A percentile compares a stretch with the other conserved stretches of the same genome.
phyloP scores from a whole-genome alignment of 2,329 filamentous ascomycete genomes.

The Alternaria sp. region DNA sequence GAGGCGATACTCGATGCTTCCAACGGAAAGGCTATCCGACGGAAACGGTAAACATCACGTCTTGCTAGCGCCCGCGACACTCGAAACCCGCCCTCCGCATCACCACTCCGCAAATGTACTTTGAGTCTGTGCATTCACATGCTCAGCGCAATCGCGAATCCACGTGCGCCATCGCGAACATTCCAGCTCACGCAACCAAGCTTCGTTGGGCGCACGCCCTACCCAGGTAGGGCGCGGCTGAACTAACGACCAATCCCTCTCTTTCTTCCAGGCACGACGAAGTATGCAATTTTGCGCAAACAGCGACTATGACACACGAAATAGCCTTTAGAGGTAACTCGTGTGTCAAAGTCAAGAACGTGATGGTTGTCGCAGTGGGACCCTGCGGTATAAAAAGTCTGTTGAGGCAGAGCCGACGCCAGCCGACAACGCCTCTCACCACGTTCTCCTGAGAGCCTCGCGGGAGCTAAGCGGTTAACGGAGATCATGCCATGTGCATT shows the following conservation, averaged over 20 bases:
- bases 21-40: not conserved
- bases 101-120: not conserved
- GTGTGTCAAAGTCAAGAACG: slow-evolving; percentile 25
- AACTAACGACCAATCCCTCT: slow-evolving; percentile 23
- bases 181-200: not conserved
- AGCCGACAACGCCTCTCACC: slow-evolving; percentile 8
- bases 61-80: not conserved
- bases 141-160: not conserved
- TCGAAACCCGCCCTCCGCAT: not conserved
- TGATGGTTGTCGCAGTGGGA: slow-evolving; percentile 15
- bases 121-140: not conserved
- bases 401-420: slow-evolving; percentile 10
- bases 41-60: not conserved
- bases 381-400: slow-evolving; percentile 9
- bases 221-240: not conserved
- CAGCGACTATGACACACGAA: slow-evolving; percentile 31
- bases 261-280: slow-evolving; percentile 14
- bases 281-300: slow-evolving; percentile 9
- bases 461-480: slow-evolving; percentile 16
- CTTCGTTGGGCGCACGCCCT: slow-evolving; percentile 18
- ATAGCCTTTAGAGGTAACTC: slow-evolving; percentile 27
- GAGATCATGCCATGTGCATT: slow-evolving; percentile 13
- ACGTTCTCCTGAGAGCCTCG: not conserved
- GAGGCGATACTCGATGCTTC: not conserved
- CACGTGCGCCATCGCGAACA: slow-evolving; percentile 13